Evolutionary conservation across 306 rosid genomes (phyloP).

Genomic region (Spatholobus suberectus): DNA sequence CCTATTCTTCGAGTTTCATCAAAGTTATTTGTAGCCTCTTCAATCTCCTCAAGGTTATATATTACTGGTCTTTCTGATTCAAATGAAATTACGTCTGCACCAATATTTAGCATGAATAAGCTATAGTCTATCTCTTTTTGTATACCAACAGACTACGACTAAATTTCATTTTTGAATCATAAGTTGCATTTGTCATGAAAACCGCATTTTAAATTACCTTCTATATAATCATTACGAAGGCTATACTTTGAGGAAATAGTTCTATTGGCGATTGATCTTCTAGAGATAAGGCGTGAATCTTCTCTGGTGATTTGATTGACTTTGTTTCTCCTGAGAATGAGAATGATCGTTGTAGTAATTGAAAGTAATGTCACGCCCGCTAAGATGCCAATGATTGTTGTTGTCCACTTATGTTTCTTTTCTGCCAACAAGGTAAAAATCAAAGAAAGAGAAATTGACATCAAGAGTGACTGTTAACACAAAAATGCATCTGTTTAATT

Average conservation of each 20-base stretch:
- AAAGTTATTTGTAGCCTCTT: slow-evolving; percentile 66
- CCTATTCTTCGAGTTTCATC: slow-evolving; percentile 63
- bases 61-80: slow-evolving; percentile 61
- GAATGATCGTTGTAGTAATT: slow-evolving; percentile 29
- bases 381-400: slow-evolving; percentile 43
- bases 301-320: slow-evolving; percentile 20
- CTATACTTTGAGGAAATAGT: slow-evolving; percentile 39
- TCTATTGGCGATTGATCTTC: slow-evolving; percentile 36
- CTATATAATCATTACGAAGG: slow-evolving; percentile 42
- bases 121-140: not conserved
- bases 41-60: slow-evolving; percentile 61
- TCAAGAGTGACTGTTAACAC: slow-evolving; percentile 7
- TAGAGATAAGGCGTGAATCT: slow-evolving; percentile 43
- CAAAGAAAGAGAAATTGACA: slow-evolving; percentile 24
- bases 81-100: slow-evolving; percentile 52
- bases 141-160: not conserved
- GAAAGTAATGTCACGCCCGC: slow-evolving; percentile 51
- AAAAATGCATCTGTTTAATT: slow-evolving; percentile 9
- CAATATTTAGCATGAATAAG: slow-evolving; percentile 23
- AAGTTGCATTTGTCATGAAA: slow-evolving; percentile 10
- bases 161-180: not conserved
- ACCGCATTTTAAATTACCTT: slow-evolving; percentile 46
- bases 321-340: slow-evolving; percentile 49
- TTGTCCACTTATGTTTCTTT: slow-evolving; percentile 35
- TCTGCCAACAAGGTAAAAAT: slow-evolving; percentile 40